Evolutionary conservation across 2,329 filamentous ascomycete species (phyloP).

Genomic region (Botrytis aclada): DNA sequence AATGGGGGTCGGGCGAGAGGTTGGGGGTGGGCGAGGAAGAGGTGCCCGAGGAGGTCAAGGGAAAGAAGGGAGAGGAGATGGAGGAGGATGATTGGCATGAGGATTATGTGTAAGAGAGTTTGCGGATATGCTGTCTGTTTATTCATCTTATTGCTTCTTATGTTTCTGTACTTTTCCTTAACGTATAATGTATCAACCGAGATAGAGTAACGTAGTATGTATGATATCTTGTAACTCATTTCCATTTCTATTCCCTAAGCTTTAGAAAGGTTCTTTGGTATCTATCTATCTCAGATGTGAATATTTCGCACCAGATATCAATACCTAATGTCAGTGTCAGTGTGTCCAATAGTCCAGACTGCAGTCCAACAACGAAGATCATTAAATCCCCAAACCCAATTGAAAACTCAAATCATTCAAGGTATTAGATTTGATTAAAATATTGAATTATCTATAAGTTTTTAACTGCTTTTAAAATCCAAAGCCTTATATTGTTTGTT

Average conservation of each 20-base stretch:
- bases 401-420: too few relatives aligned
- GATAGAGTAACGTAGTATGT: neutral
- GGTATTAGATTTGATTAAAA: too few relatives aligned
- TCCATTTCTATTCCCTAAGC: neutral
- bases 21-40: neutral
- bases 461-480: too few relatives aligned
- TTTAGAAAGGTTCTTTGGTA: neutral
- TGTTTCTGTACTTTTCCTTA: neutral
- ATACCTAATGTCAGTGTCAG: too few relatives aligned
- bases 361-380: too few relatives aligned
- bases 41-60: neutral
- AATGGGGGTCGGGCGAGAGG: neutral
- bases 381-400: too few relatives aligned
- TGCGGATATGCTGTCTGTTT: neutral
- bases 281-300: neutral
- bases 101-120: slow-evolving; percentile 2
- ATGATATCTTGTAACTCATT: neutral
- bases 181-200: neutral
- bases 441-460: too few relatives aligned
- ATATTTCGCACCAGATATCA: neutral
- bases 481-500: too few relatives aligned
- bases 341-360: too few relatives aligned
- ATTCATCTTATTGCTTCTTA: neutral
- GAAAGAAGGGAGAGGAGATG: neutral
- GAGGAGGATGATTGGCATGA: slow-evolving; percentile 8